phyloP scores from a whole-genome alignment of 768 basidiomycete genomes.

The Collybia sp. region DNA sequence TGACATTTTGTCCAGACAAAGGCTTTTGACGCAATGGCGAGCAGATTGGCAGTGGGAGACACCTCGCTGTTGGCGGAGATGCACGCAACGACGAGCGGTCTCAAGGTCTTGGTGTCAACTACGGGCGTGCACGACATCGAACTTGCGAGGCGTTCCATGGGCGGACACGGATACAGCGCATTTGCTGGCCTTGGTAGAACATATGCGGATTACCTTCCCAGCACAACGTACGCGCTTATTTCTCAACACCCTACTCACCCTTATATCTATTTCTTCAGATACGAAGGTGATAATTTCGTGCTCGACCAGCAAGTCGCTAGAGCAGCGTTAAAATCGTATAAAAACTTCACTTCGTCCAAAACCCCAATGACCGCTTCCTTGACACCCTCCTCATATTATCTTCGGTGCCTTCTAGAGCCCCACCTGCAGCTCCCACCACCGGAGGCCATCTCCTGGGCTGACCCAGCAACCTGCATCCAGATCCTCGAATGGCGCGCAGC shows the following conservation, averaged over 20 bases:
- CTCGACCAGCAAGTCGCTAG: constrained; percentile 73
- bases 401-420: constrained; percentile 41
- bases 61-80: constrained; percentile 63
- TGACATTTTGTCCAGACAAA: constrained; percentile 28
- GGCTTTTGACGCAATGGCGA: constrained; percentile 45
- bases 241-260: neutral
- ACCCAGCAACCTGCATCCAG: constrained; percentile 32
- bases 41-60: constrained; percentile 49
- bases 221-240: constrained; percentile 45
- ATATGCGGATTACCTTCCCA: constrained; percentile 63
- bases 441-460: constrained; percentile 27
- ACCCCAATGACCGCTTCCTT: constrained; percentile 24
- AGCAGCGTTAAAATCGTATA: constrained; percentile 60
- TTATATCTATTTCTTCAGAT: constrained; percentile 31
- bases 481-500: constrained; percentile 69
- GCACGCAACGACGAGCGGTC: constrained; percentile 64
- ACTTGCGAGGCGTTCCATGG: constrained; percentile 63
- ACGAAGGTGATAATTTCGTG: constrained; percentile 78
- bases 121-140: constrained; percentile 56
- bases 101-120: constrained; percentile 58
- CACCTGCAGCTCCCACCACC: constrained; percentile 13
- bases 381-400: constrained; percentile 48
- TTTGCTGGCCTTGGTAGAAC: constrained; percentile 62
- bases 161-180: constrained; percentile 73
- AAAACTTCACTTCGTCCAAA: constrained; percentile 22